These are phyloP conservation scores for Coemansia sp. DNA, from an alignment of 192 early-diverging fungal species.

Conservation along the genomic window DNA sequence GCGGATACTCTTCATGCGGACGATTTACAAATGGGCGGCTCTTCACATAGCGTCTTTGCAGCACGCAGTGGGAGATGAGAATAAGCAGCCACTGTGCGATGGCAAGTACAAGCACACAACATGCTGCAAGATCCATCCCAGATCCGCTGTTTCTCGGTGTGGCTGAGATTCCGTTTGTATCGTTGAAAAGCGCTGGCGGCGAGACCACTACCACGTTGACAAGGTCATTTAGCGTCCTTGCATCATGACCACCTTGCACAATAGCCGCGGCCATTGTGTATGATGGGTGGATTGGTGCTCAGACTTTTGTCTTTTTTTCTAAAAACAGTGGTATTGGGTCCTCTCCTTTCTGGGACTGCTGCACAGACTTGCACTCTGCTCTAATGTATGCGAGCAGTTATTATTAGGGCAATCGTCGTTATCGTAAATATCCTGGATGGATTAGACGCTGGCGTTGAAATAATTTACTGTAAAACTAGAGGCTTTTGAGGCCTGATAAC, in stretches of 20 bases:
- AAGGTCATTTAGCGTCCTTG: background rate
- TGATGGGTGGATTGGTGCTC: background rate
- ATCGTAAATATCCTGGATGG: background rate
- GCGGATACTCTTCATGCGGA: constrained; percentile 55
- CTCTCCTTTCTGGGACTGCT: background rate
- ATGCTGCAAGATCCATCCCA: constrained; percentile 21
- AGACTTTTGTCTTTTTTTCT: background rate
- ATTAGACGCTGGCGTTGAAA: background rate
- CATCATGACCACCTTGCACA: background rate
- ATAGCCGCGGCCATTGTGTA: constrained; percentile 6
- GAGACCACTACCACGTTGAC: background rate
- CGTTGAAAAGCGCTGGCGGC: background rate
- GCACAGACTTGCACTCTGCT: background rate
- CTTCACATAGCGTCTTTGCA: constrained; percentile 49
- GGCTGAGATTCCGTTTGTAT: background rate
- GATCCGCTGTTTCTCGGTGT: background rate
- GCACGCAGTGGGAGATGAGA: constrained; percentile 36
- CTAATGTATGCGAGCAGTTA: background rate
- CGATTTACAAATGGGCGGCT: constrained; percentile 39
- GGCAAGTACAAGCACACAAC: constrained; percentile 24
- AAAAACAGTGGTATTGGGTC: background rate
- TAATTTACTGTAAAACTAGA: no score
- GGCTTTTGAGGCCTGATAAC: background rate
- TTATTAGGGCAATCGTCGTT: background rate
- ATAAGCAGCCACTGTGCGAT: constrained; percentile 34